Conservation (phyloP, 1,284 basidiomycete species). For the Puccinia coronata region DNA sequence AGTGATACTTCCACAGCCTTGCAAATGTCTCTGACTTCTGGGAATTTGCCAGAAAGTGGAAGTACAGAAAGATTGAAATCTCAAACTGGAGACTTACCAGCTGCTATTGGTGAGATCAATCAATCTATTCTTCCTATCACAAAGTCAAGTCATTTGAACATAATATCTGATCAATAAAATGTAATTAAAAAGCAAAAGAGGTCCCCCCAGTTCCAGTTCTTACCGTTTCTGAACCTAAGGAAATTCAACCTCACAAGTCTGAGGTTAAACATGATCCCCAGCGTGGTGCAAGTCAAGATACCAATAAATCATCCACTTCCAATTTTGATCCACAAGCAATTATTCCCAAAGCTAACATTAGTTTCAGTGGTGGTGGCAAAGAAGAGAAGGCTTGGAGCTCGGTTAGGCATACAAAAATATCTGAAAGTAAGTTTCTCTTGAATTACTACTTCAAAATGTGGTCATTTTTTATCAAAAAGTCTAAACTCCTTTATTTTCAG, state of each 20-base stretch:
- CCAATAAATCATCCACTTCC: neutral
- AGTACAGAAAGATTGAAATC: no score
- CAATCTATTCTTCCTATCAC: no score
- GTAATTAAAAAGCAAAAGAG: no score
- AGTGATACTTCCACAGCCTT: neutral
- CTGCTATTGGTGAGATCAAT: no score
- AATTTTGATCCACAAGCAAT: neutral
- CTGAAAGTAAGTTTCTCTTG: neutral
- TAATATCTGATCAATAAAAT: no score
- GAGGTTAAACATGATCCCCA: neutral
- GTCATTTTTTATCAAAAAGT: neutral
- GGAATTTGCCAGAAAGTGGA: no score
- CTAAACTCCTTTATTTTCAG: neutral
- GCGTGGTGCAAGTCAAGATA: neutral
- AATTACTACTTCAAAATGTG: no score
- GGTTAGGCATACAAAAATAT: neutral
- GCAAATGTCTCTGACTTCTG: no score
- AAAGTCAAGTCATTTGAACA: no score
- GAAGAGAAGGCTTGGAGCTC: neutral
- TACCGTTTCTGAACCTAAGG: neutral
- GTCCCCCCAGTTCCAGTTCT: neutral
- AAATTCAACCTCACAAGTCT: neutral
- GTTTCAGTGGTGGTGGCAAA: neutral
- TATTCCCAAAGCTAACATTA: neutral
- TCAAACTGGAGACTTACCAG: no score